Percentiles rank a stretch among this genome's conserved stretches.
Conservation (phyloP, 345 rosid genomes). For the Arabis alpina region DNA sequence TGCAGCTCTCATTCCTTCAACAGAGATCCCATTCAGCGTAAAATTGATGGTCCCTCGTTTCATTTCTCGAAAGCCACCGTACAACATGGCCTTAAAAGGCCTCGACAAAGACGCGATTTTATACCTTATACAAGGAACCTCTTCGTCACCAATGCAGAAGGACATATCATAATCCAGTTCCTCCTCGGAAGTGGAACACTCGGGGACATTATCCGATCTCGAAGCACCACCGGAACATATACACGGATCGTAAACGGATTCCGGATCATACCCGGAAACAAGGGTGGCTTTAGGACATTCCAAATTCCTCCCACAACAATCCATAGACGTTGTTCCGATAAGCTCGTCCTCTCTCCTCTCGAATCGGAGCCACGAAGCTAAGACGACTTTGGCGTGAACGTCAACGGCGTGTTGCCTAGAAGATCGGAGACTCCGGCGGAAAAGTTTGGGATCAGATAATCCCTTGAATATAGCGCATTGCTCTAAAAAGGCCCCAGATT, state of each 20-base stretch:
- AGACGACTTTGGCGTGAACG: slow-evolving; percentile 78
- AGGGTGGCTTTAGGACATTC: slow-evolving; percentile 90
- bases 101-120: slow-evolving; percentile 71
- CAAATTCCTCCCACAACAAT: slow-evolving; percentile 77
- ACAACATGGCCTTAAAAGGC: slow-evolving; percentile 80
- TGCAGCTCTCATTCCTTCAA: slow-evolving; percentile 70
- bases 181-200: slow-evolving; percentile 78
- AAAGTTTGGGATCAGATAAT: slow-evolving; percentile 70
- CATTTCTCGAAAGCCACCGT: slow-evolving; percentile 74
- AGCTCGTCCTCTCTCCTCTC: slow-evolving; percentile 98
- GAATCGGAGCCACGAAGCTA: slow-evolving; percentile 83
- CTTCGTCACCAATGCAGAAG: slow-evolving; percentile 76
- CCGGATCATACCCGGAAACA: slow-evolving; percentile 75
- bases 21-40: slow-evolving; percentile 67
- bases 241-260: slow-evolving; percentile 67
- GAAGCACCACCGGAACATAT: slow-evolving; percentile 55
- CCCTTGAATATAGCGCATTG: slow-evolving; percentile 80
- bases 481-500: slow-evolving; percentile 59
- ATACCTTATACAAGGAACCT: slow-evolving; percentile 70
- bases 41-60: slow-evolving; percentile 72
- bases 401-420: slow-evolving; percentile 83
- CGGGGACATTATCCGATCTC: slow-evolving; percentile 45
- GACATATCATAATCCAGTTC: slow-evolving; percentile 65
- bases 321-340: slow-evolving; percentile 72
- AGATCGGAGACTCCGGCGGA: slow-evolving; percentile 72